phyloP scores from a whole-genome alignment of 129 eudicot species.

The Apium graveolens region DNA sequence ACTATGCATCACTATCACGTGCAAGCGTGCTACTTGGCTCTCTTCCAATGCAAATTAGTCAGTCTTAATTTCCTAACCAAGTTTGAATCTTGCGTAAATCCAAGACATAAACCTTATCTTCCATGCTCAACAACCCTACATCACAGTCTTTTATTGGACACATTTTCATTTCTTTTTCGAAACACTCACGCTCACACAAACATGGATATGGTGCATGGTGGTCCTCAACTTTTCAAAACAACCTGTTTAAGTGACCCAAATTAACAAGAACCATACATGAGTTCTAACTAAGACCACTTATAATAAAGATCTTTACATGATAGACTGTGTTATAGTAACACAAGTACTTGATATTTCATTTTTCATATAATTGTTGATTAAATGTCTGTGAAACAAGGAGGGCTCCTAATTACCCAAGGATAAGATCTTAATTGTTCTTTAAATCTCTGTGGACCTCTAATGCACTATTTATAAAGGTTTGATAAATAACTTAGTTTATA shows the following conservation, averaged over 20 bases:
- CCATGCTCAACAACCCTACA: constrained; percentile 7
- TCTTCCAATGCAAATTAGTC: neutral
- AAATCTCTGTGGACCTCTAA: constrained; percentile 7
- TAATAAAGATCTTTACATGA: neutral
- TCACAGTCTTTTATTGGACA: constrained; percentile 8
- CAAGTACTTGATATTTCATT: neutral
- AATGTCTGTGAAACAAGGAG: constrained; percentile 4
- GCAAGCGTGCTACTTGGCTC: constrained; percentile 1
- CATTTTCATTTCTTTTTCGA: neutral
- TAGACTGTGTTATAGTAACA: neutral
- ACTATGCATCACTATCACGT: constrained; percentile 21
- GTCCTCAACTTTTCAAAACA: constrained; percentile 5
- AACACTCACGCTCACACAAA: constrained; percentile 1
- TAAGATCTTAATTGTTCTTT: neutral
- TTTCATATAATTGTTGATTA: neutral
- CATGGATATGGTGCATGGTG: constrained; percentile 5
- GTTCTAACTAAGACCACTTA: neutral
- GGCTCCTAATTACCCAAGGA: neutral
- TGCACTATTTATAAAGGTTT: neutral
- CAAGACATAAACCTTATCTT: constrained; percentile 10
- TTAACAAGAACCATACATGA: neutral
- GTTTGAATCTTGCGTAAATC: constrained; percentile 1
- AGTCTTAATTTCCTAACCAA: neutral
- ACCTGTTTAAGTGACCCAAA: constrained; percentile 3
- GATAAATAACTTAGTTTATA: neutral